Conservation (phyloP, 1,284 basidiomycete genomes). For the Heliocybe sulcata region DNA sequence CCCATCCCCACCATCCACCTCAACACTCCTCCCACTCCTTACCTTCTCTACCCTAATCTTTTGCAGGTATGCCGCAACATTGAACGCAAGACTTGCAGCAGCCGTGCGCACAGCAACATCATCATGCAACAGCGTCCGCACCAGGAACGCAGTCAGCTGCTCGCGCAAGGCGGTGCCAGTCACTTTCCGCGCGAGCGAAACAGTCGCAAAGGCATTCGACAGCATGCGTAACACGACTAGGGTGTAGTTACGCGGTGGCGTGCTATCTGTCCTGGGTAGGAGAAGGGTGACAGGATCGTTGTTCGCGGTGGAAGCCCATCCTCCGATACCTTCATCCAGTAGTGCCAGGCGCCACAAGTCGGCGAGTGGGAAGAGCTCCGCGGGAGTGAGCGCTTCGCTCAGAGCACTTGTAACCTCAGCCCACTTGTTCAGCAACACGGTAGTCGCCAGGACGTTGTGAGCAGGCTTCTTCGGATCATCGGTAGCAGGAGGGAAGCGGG, state of each 20-base stretch:
- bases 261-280: conserved; percentile 23
- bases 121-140: conserved; percentile 60
- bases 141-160: conserved; percentile 42
- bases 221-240: conserved; percentile 69
- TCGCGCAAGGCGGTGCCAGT: conserved; percentile 21
- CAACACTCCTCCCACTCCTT: conserved; percentile 24
- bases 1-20: conserved; percentile 51
- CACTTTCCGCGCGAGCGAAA: conserved; percentile 43
- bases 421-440: conserved; percentile 36
- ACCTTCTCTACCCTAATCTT: conserved; percentile 40
- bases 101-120: conserved; percentile 70
- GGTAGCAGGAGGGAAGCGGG: conserved; percentile 22
- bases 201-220: conserved; percentile 64
- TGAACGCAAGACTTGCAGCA: conserved; percentile 77
- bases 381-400: conserved; percentile 37
- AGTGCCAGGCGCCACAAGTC: conserved; percentile 82
- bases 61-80: conserved; percentile 63
- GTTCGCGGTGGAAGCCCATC: conserved; percentile 35
- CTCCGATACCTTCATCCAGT: conserved; percentile 51
- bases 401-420: conserved; percentile 40
- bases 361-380: conserved; percentile 71
- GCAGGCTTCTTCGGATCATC: conserved; percentile 16
- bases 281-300: conserved; percentile 34
- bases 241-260: conserved; percentile 41
- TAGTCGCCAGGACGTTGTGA: conserved; percentile 14